phyloP scores from a whole-genome alignment of 2,329 filamentous ascomycete genomes.

The Fusarium sororula region DNA sequence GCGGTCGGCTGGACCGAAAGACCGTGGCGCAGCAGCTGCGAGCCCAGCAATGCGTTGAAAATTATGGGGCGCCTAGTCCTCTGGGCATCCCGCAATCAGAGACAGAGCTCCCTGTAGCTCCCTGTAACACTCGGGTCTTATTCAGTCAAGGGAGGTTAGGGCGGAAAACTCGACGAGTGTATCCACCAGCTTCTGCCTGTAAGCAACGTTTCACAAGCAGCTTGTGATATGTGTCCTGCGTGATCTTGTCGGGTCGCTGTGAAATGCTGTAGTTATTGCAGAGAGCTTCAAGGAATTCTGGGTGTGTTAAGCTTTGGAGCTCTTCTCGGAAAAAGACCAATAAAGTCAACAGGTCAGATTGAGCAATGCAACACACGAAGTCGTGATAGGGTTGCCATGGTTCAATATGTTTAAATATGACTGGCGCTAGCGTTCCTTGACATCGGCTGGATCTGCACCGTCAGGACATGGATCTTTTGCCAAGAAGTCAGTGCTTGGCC shows the following conservation, averaged over 20 bases:
- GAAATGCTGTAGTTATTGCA: background rate
- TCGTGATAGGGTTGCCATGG: constrained; percentile 42
- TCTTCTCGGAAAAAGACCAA: constrained; percentile 1
- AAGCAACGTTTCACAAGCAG: constrained; percentile 18
- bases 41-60: constrained; percentile 40
- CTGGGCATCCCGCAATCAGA: constrained; percentile 40
- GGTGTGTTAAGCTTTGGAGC: background rate
- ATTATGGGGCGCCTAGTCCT: constrained; percentile 39
- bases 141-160: constrained; percentile 34
- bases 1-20: constrained; percentile 43
- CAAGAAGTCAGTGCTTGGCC: constrained; percentile 43
- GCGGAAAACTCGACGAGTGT: constrained; percentile 27
- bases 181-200: constrained; percentile 34
- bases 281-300: background rate
- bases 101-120: constrained; percentile 36
- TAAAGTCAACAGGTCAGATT: background rate
- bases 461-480: constrained; percentile 42
- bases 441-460: constrained; percentile 44
- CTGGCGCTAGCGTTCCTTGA: constrained; percentile 39
- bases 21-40: constrained; percentile 41
- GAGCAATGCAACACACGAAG: constrained; percentile 28
- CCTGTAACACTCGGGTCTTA: constrained; percentile 30
- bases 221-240: background rate
- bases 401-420: constrained; percentile 41
- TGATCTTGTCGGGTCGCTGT: background rate